Evolutionary conservation across 768 basidiomycete species (phyloP).

Genomic region (Tulasnella sp.): DNA sequence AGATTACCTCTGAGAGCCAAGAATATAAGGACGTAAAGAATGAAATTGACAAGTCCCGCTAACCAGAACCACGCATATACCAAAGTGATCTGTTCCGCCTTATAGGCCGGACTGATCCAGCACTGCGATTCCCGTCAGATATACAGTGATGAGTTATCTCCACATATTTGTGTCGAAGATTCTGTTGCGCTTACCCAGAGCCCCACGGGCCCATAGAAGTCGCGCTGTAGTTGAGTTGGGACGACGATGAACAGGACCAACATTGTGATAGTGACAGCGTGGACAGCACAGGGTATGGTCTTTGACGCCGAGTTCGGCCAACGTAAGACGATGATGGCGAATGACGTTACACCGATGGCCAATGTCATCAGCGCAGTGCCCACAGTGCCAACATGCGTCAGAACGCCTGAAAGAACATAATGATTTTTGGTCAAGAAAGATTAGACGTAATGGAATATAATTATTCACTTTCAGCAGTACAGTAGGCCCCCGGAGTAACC

Average conservation of each 20-base stretch:
- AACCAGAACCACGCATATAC: background rate
- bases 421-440: constrained; percentile 25
- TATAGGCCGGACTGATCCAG: too few species aligned
- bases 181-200: background rate
- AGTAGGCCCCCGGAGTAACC: background rate
- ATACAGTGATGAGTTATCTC: too few species aligned
- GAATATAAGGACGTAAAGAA: background rate
- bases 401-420: too few species aligned
- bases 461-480: background rate
- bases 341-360: constrained; percentile 36
- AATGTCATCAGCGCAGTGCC: too few species aligned
- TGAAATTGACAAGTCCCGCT: background rate
- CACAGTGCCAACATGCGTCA: constrained; percentile 21
- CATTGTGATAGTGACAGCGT: constrained; percentile 32
- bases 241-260: constrained; percentile 17
- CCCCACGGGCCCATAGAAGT: background rate
- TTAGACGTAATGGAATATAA: background rate
- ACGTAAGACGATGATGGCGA: constrained; percentile 31
- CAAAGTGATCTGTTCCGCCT: too few species aligned
- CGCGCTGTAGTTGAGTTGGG: constrained; percentile 24
- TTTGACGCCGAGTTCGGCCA: constrained; percentile 25
- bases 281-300: constrained; percentile 28
- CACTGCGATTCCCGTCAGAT: too few species aligned
- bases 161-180: too few species aligned
- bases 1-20: background rate